Evolutionary conservation across 108 stramenopile species (phyloP).

Genomic region (Pseudonitzschia multistriata): DNA sequence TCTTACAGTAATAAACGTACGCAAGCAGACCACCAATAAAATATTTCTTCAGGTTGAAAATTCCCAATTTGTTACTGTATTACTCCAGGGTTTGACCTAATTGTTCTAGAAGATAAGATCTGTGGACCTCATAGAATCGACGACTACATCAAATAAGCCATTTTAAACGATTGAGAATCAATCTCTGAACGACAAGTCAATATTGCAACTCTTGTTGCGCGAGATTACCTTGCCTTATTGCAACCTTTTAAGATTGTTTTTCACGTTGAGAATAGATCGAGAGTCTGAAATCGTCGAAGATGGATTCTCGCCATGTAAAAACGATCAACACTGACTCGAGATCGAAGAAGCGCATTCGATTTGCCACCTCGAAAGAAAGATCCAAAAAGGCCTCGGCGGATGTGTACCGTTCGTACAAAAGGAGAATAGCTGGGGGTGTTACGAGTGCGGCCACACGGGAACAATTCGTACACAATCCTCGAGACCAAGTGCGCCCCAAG

Average conservation of each 20-base stretch:
- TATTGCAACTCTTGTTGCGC: neutral
- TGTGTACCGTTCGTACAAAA: conserved; percentile 76
- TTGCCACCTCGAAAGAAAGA: conserved; percentile 63
- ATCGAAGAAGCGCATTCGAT: conserved; percentile 74
- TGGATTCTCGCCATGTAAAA: conserved; percentile 42
- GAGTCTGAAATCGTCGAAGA: neutral
- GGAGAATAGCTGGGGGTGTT: conserved; percentile 41
- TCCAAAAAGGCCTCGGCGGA: conserved; percentile 76
- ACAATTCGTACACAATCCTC: conserved; percentile 64
- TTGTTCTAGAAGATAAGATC: neutral
- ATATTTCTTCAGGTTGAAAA: neutral
- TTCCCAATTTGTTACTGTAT: neutral
- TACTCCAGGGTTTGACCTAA: neutral
- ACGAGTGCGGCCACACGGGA: conserved; percentile 72
- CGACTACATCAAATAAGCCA: too few relatives aligned
- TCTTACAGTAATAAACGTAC: too few relatives aligned
- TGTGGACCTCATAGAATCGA: neutral
- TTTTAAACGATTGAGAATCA: too few relatives aligned
- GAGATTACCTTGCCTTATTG: neutral
- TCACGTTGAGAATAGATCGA: neutral
- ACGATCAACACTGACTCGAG: conserved; percentile 61
- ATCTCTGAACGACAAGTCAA: too few relatives aligned
- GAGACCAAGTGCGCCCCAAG: conserved; percentile 18
- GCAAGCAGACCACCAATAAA: conserved; percentile 8
- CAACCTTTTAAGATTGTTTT: neutral